These are phyloP conservation scores for Cladosporium sp. DNA, from an alignment of 2,329 filamentous ascomycete genomes.

Conservation along the genomic window DNA sequence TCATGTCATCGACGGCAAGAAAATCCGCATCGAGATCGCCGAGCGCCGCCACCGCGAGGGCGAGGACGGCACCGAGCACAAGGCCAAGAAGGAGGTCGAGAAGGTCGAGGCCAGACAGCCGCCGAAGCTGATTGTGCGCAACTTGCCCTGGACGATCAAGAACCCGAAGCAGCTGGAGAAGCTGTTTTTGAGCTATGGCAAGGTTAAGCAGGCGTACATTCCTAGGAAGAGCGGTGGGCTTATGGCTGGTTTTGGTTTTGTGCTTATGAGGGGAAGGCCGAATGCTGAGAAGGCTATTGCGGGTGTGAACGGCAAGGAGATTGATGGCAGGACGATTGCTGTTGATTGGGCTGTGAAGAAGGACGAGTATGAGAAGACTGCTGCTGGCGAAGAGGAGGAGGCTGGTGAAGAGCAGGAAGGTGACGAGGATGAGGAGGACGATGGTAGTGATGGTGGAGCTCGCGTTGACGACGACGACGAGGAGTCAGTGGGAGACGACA, in stretches of 20 bases:
- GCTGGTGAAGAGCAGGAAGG: conserved; percentile 38
- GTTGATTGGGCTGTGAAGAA: conserved; percentile 98
- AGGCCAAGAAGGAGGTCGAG: conserved; percentile 67
- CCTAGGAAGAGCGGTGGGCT: conserved; percentile 70
- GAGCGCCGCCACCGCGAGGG: conserved; percentile 74
- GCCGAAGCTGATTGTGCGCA: conserved; percentile 85
- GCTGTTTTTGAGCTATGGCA: conserved; percentile 84
- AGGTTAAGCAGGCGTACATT: conserved; percentile 83
- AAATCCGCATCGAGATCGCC: conserved; percentile 83
- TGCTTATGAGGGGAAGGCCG: conserved; percentile 81
- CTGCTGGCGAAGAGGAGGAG: conserved; percentile 30
- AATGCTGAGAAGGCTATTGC: conserved; percentile 89
- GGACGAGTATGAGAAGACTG: conserved; percentile 64
- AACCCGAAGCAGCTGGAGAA: conserved; percentile 74
- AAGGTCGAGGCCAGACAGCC: conserved; percentile 65
- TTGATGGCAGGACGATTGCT: conserved; percentile 84
- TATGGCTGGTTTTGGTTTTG: conserved; percentile 87
- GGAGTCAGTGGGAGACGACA: conserved; percentile 40
- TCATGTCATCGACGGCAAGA: conserved; percentile 72
- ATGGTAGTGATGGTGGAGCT: conserved; percentile 31
- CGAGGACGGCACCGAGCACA: conserved; percentile 50
- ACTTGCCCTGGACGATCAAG: conserved; percentile 95
- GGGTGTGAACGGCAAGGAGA: conserved; percentile 81
- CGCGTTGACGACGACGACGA: conserved; percentile 34
- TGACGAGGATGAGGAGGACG: conserved; percentile 47